phyloP scores from a whole-genome alignment of 2,329 filamentous ascomycete species.

The Aspergillus niger region DNA sequence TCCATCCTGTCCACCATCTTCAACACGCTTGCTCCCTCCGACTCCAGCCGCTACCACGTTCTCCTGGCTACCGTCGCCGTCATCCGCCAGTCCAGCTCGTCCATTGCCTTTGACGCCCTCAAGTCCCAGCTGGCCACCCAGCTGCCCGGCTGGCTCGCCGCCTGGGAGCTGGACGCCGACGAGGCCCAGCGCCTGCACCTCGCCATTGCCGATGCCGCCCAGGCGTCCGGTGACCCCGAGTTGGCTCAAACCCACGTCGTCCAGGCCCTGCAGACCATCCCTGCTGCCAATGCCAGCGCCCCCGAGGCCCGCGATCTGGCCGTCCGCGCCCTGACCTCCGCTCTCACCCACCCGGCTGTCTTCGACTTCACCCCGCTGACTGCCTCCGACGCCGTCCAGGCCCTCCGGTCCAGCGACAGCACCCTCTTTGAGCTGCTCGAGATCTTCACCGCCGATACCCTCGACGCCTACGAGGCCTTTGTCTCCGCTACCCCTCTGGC shows the following conservation, averaged over 20 bases:
- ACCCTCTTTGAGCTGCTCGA: constrained; percentile 90
- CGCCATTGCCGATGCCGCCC: constrained; percentile 77
- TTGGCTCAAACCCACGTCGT: constrained; percentile 73
- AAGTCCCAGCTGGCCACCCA: constrained; percentile 76
- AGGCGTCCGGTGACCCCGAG: constrained; percentile 74
- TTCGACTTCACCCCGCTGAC: constrained; percentile 75
- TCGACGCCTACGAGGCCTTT: constrained; percentile 96
- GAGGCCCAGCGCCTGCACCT: constrained; percentile 83
- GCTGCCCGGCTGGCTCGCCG: constrained; percentile 76
- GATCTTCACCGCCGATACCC: constrained; percentile 89
- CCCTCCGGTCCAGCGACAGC: constrained; percentile 79
- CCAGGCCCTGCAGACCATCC: constrained; percentile 76
- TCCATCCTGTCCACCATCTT: constrained; percentile 93
- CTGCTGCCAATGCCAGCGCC: constrained; percentile 58
- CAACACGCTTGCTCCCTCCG: constrained; percentile 79
- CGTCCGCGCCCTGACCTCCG: constrained; percentile 65
- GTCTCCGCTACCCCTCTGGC: constrained; percentile 60
- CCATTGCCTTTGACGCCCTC: constrained; percentile 78
- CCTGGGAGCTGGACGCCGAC: constrained; percentile 81
- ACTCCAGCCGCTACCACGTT: constrained; percentile 84
- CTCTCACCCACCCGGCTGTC: constrained; percentile 66
- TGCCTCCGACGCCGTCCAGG: constrained; percentile 75
- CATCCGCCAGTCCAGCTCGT: constrained; percentile 69
- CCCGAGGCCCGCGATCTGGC: constrained; percentile 61
- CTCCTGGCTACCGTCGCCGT: constrained; percentile 86